Evolutionary conservation across 2,329 filamentous ascomycete genomes (phyloP).

Genomic region (Pseudogymnoascus sp.): DNA sequence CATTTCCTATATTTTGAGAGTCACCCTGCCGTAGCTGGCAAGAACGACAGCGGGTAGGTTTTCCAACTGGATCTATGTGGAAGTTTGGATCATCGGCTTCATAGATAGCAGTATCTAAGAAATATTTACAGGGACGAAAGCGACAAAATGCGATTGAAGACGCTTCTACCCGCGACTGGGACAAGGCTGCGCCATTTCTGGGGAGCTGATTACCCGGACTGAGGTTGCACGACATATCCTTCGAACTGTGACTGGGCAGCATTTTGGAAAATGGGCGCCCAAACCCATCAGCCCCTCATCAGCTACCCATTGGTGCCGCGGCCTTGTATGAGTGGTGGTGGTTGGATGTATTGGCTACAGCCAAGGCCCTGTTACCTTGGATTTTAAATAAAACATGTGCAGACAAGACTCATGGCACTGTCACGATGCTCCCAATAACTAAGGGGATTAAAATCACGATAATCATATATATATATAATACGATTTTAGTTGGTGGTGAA

Average conservation of each 20-base stretch:
- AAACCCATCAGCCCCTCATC: too few species aligned
- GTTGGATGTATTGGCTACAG: neutral
- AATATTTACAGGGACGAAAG: neutral
- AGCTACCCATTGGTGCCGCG: neutral
- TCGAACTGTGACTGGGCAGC: too few species aligned
- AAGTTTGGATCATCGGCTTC: neutral
- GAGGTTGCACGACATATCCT: too few species aligned
- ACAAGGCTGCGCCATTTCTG: neutral
- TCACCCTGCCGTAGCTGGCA: neutral
- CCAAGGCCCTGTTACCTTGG: neutral
- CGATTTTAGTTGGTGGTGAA: neutral
- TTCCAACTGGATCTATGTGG: neutral
- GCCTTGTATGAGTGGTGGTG: neutral
- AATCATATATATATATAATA: neutral
- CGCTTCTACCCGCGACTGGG: neutral
- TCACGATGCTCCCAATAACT: too few species aligned
- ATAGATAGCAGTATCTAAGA: too few species aligned
- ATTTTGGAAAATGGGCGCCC: too few species aligned
- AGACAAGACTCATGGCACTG: too few species aligned
- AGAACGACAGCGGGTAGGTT: neutral
- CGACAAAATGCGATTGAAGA: neutral
- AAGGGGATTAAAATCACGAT: neutral
- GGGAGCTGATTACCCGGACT: too few species aligned
- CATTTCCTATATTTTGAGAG: neutral
- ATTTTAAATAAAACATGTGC: neutral